Evolutionary conservation across 768 basidiomycete species (phyloP), one percentile per base, ranked within the genome.

Genomic region (Mycena rebaudengoi): DNA sequence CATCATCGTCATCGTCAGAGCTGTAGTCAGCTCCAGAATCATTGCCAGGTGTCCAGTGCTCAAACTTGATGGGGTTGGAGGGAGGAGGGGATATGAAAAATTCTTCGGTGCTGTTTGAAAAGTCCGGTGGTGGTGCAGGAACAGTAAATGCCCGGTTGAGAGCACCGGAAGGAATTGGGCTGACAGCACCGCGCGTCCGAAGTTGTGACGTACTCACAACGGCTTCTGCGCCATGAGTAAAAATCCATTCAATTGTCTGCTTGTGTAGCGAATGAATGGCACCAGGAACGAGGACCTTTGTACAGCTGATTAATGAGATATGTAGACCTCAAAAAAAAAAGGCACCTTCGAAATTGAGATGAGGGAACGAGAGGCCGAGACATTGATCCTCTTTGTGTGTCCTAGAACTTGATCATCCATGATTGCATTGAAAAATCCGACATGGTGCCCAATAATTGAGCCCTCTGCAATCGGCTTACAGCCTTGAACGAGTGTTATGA

Each of bases 391-490:
- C 1, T 51, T 49, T 5, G 11, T 52, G 11, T 48, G n/a, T n/a
- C n/a, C n/a, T n/a, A n/a, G 21, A 20, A 21, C 49, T 30, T 28
- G 25, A 23, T 11, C 18, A 28, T 41, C 59, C 39, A 37, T 50
- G 12, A 20, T 16, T 3, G 35, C 37, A 26, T 50, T 25, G 26
- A 60, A 39, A 25, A 51, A 37, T 4, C 58, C 58, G 7, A 20
- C 13, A 50, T 49, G 49, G 6, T 30, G 10, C 7, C 51, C n/a
- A 5, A 49, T 26, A 39, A 60, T 37, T 7, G 25, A 14, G 25
- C 49, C 58, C 8, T 40, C 30, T 2, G 45, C 48, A 13, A 60
- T 35, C 10, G 58, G n/a, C 48, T 60, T 60, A 21, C 58, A 60
- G 7, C 48, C 46, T 1, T 51, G 48, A 11, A 60, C 45, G n/a